Evolutionary conservation across 2,329 filamentous ascomycete species (phyloP).

Genomic region (Albifimbria verrucaria): DNA sequence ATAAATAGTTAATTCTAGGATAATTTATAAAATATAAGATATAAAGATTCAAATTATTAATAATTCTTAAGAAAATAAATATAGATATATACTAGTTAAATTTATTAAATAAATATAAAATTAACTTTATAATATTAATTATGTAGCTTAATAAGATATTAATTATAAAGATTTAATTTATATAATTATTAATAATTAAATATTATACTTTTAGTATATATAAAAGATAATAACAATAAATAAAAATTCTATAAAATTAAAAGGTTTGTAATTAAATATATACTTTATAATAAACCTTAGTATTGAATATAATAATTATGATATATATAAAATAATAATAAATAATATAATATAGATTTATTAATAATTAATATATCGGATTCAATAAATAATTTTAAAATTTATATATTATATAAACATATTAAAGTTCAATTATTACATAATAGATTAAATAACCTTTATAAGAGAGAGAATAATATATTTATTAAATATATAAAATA

Average conservation of each 20-base stretch:
- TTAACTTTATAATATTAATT: background rate
- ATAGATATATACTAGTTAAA: background rate
- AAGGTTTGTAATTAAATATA: background rate
- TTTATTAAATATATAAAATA: background rate
- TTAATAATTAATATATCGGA: too few species aligned
- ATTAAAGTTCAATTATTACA: background rate
- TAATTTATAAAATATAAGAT: slow-evolving; percentile 1
- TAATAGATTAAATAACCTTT: background rate
- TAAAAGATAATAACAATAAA: background rate
- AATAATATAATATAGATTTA: background rate
- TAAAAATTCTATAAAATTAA: background rate
- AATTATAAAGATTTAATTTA: background rate
- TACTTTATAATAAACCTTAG: background rate
- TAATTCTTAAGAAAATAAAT: background rate
- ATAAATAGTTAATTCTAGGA: background rate
- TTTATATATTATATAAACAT: background rate
- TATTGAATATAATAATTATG: background rate
- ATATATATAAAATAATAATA: background rate
- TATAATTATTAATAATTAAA: background rate
- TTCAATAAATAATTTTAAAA: background rate
- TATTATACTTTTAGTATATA: background rate
- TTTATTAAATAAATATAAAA: too few species aligned
- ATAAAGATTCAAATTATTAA: slow-evolving; percentile 6
- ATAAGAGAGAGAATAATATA: too few species aligned
- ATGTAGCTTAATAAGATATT: background rate